Evolutionary conservation across 2,329 filamentous ascomycete genomes (phyloP).

Genomic region (Lachnellula hyalina): DNA sequence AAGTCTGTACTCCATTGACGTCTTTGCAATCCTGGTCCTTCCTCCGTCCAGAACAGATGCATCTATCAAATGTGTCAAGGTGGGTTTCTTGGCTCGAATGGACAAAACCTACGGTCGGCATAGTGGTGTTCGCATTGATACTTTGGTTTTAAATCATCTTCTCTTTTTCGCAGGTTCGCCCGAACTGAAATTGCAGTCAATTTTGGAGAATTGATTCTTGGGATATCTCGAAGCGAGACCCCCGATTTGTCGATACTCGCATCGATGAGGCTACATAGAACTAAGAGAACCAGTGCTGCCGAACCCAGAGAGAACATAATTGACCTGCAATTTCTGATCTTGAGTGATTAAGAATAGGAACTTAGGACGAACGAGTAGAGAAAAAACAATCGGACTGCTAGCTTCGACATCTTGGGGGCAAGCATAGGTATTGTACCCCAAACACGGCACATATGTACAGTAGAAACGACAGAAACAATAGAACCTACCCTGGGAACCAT

Average conservation of each 20-base stretch:
- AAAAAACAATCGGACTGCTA: neutral
- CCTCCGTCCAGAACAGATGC: constrained; percentile 6
- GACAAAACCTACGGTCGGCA: constrained; percentile 13
- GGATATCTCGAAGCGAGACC: neutral
- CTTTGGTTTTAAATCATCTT: constrained; percentile 11
- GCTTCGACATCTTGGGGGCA: too few relatives aligned
- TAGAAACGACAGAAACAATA: neutral
- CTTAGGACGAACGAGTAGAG: neutral
- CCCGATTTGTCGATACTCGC: neutral
- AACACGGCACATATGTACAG: too few relatives aligned
- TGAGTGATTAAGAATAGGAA: neutral
- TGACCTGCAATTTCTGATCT: neutral
- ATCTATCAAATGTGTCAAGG: neutral
- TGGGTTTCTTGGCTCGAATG: neutral
- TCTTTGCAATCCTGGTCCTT: constrained; percentile 11
- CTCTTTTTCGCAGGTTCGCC: constrained; percentile 5
- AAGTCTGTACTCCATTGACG: constrained; percentile 15
- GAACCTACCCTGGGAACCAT: neutral
- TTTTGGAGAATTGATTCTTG: constrained; percentile 11
- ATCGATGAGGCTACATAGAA: neutral
- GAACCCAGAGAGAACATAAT: constrained; percentile 2
- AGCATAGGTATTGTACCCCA: too few relatives aligned
- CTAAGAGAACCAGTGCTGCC: neutral
- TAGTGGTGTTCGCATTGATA: constrained; percentile 13
- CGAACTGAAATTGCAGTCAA: constrained; percentile 6